Evolutionary conservation across 345 rosid species (phyloP), one percentile per base, ranked within the genome.

Genomic region (Noccaea bulbosa): DNA sequence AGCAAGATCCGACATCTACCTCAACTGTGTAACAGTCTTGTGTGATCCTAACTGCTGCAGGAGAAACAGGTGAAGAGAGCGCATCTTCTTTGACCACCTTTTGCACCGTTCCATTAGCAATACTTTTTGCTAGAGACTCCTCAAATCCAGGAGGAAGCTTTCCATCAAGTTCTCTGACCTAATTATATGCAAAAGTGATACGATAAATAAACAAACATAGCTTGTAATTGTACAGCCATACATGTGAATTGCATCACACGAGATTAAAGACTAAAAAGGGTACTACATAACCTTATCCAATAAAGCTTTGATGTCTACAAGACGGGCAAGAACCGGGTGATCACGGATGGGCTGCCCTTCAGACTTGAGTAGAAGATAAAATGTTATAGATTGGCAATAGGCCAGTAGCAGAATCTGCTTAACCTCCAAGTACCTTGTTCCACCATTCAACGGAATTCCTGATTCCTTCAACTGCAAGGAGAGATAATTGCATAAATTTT

Each of bases 331-430:
- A 67, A 91, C 89, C 7, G 97, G 99, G 80, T 94, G 99, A 68
- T 91, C 95, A 77, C 87, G 87, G 66, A 91, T 86, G 38, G 93
- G 84, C 52, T 81, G 90, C 68, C 96, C 99, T 76, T 91, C 97
- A 22, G 96, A 88, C 79, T 91, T 94, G 73, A 91, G 91, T 70
- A 93, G 95, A 67, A 90, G 91, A 83, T 91, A 91, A 76, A 89
- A 89, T 12, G 95, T 84, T 71, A 94, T 94, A 50, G 91, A 83
- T 78, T 94, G 97, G 62, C 96, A 89, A 72, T 91, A 94, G 11
- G 91, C 65, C 73, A 86, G 80, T 71, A 94, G 80, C 72, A 91
- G 88, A 77, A 74, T 79, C 79, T 94, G 94, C 81, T 86, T 85
- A 75, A 85, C 86, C 82, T 91, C 96, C 83, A 94, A 68, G 76